A percentile compares a stretch with the other conserved stretches of the same genome.
These are phyloP conservation scores for Lipomyces starkeyi DNA, from an alignment of 805 yeast genomes.

Conservation along the genomic window DNA sequence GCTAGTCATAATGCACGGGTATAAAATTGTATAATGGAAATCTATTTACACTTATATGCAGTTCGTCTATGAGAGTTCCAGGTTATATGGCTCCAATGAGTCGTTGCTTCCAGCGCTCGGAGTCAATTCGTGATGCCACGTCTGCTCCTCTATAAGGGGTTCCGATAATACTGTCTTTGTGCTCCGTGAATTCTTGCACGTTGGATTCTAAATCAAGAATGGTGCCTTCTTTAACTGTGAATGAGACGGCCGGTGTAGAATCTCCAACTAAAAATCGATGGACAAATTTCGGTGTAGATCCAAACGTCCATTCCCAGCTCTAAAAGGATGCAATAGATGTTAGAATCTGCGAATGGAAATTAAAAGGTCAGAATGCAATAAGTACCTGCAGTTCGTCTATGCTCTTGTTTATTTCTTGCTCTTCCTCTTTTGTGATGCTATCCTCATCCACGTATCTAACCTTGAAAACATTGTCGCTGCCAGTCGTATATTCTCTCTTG, in stretches of 20 bases:
- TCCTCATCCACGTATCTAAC: conserved; percentile 24
- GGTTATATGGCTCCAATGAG: conserved; percentile 9
- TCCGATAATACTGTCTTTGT: conserved; percentile 15
- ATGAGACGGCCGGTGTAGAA: conserved; percentile 10
- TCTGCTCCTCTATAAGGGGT: conserved; percentile 13
- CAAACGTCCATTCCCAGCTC: conserved; percentile 76
- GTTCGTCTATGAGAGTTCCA: not conserved
- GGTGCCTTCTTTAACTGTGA: conserved; percentile 21
- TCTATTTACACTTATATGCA: not conserved
- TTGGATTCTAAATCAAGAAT: conserved; percentile 10
- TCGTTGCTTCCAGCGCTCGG: conserved; percentile 22
- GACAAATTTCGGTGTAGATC: conserved; percentile 75
- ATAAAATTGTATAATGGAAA: not conserved
- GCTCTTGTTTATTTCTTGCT: conserved; percentile 12
- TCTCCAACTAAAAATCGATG: conserved; percentile 49
- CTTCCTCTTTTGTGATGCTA: conserved; percentile 8
- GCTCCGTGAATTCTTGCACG: conserved; percentile 2
- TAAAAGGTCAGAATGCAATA: not conserved
- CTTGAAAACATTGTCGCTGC: not conserved
- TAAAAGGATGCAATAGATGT: not conserved
- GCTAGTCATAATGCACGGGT: not conserved
- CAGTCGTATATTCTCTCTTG: conserved; percentile 42
- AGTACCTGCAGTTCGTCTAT: conserved; percentile 28
- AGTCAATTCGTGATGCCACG: conserved; percentile 2
- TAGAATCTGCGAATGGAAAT: not conserved